Base-by-base conservation (phyloP, 208 protist genomes). In the Leptomonas seymouri region DNA sequence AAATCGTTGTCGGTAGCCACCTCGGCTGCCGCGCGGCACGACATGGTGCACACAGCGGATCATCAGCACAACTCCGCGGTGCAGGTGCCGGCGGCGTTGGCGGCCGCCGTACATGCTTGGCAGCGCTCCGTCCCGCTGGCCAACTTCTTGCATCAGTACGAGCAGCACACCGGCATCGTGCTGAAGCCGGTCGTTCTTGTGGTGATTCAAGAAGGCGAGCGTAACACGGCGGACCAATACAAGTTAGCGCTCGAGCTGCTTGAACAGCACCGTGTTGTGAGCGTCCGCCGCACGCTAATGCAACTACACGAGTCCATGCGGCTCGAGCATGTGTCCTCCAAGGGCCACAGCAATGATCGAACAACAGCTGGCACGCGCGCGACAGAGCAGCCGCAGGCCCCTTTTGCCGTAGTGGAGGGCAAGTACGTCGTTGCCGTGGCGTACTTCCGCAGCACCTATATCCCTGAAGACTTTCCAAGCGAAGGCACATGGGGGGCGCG, bases 381-480 rank as follows among this genome's bases (percentile, higher is more conserved):
- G n/a, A 21, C 30, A 2, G 65, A 54, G 44, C 56, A 55, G 34
- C 72, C 51, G 41, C 28, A 44, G 46, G 73, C 84, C 41, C 88
- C 91, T 3, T 90, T 91, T 25, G 82, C 83, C 4, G 77, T 93
- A 1, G n/a, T 96, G 1, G 87, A 94, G 39, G 65, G 67, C 25
- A 58, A 79, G 34, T 85, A 87, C 30, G 82, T 87, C 2, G 83
- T 91, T 8, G 80, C 91, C 9, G 91, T 98, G 0, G 80, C 84
- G 8, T 99, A 99, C 72, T 98, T 95, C 67, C 91, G 97, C 64
- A 87, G 91, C 44, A 92, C 93, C 30, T 99, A 99, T 73, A 89
- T 91, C 21, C 97, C 96, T 23, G 57, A 74, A 21, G 97, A 99
- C 76, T 97, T 97, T 64, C 81, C 82, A 3, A 88, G 67, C 12